These are phyloP conservation scores for Aaosphaeria pasadenensis DNA, from an alignment of 2,329 filamentous ascomycete species.

Conservation along the genomic window DNA sequence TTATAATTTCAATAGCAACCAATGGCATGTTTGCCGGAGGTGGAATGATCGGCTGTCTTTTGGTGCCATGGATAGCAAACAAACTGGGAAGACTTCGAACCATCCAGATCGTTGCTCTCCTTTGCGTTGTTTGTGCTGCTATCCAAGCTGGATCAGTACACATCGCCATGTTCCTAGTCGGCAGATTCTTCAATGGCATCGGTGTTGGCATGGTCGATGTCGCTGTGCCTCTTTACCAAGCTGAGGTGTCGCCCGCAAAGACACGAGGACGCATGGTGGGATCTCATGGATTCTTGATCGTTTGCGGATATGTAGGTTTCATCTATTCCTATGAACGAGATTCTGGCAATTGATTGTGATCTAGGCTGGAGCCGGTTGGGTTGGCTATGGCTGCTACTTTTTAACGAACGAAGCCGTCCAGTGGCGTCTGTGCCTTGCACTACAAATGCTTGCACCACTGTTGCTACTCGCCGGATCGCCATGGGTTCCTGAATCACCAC, in stretches of 20 bases:
- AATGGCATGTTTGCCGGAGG: not conserved
- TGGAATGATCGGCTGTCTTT: not conserved
- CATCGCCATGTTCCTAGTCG: conserved; percentile 3
- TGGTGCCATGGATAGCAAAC: not conserved
- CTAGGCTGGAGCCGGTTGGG: conserved; percentile 19
- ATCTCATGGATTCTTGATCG: conserved; percentile 46
- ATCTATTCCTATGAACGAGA: not conserved
- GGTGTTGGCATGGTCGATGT: conserved; percentile 51
- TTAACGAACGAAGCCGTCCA: not conserved
- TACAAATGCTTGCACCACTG: conserved; percentile 2
- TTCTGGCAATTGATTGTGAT: not conserved
- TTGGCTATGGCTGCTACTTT: conserved; percentile 22
- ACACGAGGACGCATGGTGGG: conserved; percentile 49
- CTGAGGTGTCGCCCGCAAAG: conserved; percentile 49
- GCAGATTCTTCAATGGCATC: conserved; percentile 14
- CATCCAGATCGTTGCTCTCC: not conserved
- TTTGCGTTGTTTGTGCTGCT: not conserved
- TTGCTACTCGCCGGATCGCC: conserved; percentile 13
- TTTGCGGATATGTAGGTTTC: conserved; percentile 7
- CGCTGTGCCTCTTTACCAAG: conserved; percentile 47
- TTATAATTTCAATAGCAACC: not conserved
- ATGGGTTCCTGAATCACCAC: conserved; percentile 60
- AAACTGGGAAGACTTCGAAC: not conserved
- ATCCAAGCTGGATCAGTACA: not conserved
- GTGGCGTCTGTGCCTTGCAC: conserved; percentile 4